Base-by-base conservation (phyloP, 768 basidiomycete species). In the Agrocybe praecox region DNA sequence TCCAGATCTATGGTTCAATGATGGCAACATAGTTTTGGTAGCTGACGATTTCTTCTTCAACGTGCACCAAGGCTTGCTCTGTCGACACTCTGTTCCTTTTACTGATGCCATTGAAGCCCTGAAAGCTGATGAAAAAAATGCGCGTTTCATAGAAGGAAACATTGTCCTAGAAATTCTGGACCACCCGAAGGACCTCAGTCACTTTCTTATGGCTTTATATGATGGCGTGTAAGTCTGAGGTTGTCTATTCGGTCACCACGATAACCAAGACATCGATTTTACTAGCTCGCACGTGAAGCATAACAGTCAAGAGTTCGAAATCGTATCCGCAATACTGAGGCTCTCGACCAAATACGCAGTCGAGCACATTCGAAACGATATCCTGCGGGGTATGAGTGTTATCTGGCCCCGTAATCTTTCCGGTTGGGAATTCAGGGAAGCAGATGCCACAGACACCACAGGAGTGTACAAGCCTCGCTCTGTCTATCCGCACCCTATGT, bases 351-450 rank as follows among this genome's bases (percentile, higher is more conserved):
- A 83, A 60, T 92, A 89, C 70, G 69, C 81, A 57, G 81, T 89
- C 24, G 73, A 79, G 23, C 79, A 78, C 53, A 72, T 90, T 51
- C 84, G 85, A 19, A 72, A 75, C 12, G 84, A 86, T 56, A 73
- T 88, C 34, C 68, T 91, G 49, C 79, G 76, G 6, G 75, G 76
- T 12, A 71, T 92, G 42, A 69, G 77, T 0, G 59, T 69, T 5
- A 70, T 74, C 22, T 92, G 88, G 88, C 89, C 90, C 0, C 76
- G 71, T 9, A 82, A 71, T n/a, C 78, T 92, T 46, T 55, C 74
- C 11, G 76, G 80, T 52, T 92, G 90, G 90, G 88, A 90, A 52
- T 63, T 74, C 33, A 76, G 90, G 47, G 90, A 91, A 67, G 78
- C 77, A n/a, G 78, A 74, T 49, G 79, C 80, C 0, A 84, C 82